Conservation (phyloP, 129 eudicot species). For the Flaveria bidentis region DNA sequence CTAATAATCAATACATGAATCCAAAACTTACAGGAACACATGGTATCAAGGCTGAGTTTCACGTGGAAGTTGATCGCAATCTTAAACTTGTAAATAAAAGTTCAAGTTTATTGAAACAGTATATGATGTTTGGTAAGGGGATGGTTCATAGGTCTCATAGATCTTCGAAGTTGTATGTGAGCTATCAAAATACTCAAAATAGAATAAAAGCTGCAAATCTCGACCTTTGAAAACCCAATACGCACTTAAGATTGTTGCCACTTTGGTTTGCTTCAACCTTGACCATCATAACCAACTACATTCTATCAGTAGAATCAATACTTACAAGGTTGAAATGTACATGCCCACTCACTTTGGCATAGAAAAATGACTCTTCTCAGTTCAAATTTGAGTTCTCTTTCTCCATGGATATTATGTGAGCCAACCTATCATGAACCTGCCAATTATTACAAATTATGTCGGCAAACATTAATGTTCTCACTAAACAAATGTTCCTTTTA, state of each 20-base stretch:
- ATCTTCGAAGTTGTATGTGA: too few relatives aligned
- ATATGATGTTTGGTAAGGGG: conserved; percentile 47
- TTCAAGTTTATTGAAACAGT: conserved; percentile 35
- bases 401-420: conserved; percentile 80
- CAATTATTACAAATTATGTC: conserved; percentile 19
- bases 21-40: conserved; percentile 25
- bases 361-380: conserved; percentile 38
- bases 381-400: conserved; percentile 73
- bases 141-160: too few relatives aligned
- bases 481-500: not conserved
- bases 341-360: not conserved
- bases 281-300: not conserved
- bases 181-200: conserved; percentile 24
- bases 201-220: not conserved
- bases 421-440: conserved; percentile 81
- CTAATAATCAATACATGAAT: too few relatives aligned
- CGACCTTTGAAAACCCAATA: not conserved
- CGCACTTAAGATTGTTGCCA: not conserved
- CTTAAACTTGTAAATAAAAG: conserved; percentile 47
- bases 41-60: conserved; percentile 35
- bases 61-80: conserved; percentile 44
- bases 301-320: not conserved
- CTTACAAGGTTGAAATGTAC: conserved; percentile 10
- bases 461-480: not conserved
- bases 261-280: not conserved